These are phyloP conservation scores for Stachybotrys elegans DNA, from an alignment of 2,329 filamentous ascomycete genomes.

Conservation along the genomic window DNA sequence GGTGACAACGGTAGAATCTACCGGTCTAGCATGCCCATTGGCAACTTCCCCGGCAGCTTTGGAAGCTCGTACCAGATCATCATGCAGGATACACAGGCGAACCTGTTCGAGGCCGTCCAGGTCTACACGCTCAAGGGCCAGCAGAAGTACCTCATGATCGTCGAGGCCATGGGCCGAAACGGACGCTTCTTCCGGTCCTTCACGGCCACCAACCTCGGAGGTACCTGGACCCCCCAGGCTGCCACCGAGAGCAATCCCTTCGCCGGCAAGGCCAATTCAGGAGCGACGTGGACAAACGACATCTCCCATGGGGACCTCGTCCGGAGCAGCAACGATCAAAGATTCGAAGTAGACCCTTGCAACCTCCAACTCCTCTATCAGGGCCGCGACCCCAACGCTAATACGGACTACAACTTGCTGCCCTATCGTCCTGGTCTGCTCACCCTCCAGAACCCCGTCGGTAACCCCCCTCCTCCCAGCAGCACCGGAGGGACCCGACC, in stretches of 20 bases:
- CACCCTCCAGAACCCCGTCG: slow-evolving; percentile 4
- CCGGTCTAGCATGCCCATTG: slow-evolving; percentile 56
- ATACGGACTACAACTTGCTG: slow-evolving; percentile 35
- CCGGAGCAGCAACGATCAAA: slow-evolving; percentile 53
- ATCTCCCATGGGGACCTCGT: slow-evolving; percentile 62
- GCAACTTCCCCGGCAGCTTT: slow-evolving; percentile 57
- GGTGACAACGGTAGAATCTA: slow-evolving; percentile 66
- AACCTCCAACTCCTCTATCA: slow-evolving; percentile 63
- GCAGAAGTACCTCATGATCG: slow-evolving; percentile 61
- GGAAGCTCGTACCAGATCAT: slow-evolving; percentile 44
- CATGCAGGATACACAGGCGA: slow-evolving; percentile 46
- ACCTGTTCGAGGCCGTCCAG: slow-evolving; percentile 62
- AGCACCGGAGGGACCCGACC: no score
- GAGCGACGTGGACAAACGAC: slow-evolving; percentile 60
- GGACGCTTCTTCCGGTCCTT: slow-evolving; percentile 65
- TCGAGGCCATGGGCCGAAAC: slow-evolving; percentile 52
- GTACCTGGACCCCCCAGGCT: slow-evolving; percentile 55
- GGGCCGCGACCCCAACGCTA: slow-evolving; percentile 36
- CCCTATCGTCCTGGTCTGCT: slow-evolving; percentile 12
- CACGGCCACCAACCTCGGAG: slow-evolving; percentile 51
- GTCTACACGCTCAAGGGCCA: slow-evolving; percentile 56
- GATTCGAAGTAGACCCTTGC: slow-evolving; percentile 57
- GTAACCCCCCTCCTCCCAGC: background rate
- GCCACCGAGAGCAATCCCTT: slow-evolving; percentile 52
- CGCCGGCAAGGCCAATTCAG: slow-evolving; percentile 62